Conservation (phyloP, 495 filamentous ascomycete species). For the Talaromyces liani region DNA sequence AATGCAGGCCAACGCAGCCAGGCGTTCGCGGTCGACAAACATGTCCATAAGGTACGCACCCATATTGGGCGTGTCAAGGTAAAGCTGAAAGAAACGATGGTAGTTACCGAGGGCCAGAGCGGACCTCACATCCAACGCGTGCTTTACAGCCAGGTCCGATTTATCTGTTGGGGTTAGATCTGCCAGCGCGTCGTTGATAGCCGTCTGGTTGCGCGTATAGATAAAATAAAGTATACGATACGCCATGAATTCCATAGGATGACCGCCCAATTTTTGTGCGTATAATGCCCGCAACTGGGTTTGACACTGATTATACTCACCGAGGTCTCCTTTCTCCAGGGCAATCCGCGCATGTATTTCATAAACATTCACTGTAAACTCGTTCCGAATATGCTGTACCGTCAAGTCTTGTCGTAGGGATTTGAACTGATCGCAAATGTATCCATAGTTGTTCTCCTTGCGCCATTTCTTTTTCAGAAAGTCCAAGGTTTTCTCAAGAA, state of each 20-base stretch:
- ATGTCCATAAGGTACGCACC: slow-evolving; percentile 98
- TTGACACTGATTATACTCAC: slow-evolving; percentile 99
- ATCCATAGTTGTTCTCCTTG: slow-evolving; percentile 85
- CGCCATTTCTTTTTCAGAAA: slow-evolving; percentile 91
- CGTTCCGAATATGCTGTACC: slow-evolving; percentile 91
- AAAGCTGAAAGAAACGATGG: slow-evolving; percentile 93
- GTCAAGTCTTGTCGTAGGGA: slow-evolving; percentile 97
- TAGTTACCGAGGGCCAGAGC: slow-evolving; percentile 91
- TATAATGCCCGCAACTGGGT: slow-evolving; percentile 93
- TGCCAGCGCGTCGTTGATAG: slow-evolving; percentile 94
- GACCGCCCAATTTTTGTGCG: slow-evolving; percentile 74
- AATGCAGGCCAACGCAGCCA: slow-evolving; percentile 80
- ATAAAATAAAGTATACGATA: slow-evolving; percentile 99
- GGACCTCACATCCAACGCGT: slow-evolving; percentile 86
- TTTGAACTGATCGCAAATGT: slow-evolving; percentile 99
- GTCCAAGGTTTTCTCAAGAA: slow-evolving; percentile 79
- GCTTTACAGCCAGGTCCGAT: slow-evolving; percentile 70
- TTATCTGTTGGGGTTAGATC: slow-evolving; percentile 98
- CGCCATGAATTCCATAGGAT: slow-evolving; percentile 93
- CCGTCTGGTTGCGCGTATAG: slow-evolving; percentile 95
- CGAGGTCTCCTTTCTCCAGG: slow-evolving; percentile 95
- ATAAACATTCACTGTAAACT: slow-evolving; percentile 92
- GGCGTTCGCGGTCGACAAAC: slow-evolving; percentile 90
- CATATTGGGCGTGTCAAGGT: slow-evolving; percentile 93
- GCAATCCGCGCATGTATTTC: slow-evolving; percentile 98